Evolutionary conservation across 2,329 filamentous ascomycete genomes (phyloP).

Genomic region (Metarhizium humberi): DNA sequence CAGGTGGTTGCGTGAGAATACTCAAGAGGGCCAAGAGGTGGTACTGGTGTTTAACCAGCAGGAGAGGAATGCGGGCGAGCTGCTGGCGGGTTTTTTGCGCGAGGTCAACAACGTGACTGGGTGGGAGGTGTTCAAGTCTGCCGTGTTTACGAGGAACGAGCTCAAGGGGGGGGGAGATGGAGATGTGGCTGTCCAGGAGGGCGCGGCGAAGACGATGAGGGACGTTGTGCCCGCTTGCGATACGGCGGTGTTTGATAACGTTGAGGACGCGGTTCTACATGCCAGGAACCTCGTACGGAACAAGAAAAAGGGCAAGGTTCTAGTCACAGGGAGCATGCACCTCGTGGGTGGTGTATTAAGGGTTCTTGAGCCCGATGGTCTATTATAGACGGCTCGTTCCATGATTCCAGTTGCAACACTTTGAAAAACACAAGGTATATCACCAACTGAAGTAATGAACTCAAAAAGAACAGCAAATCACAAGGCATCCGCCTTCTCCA

Average conservation of each 20-base stretch:
- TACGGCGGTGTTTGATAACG: constrained; percentile 51
- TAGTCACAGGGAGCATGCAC: constrained; percentile 80
- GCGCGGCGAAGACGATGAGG: constrained; percentile 53
- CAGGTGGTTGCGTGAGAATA: constrained; percentile 59
- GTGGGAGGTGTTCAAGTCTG: constrained; percentile 53
- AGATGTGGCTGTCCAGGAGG: constrained; percentile 54
- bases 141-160: constrained; percentile 74
- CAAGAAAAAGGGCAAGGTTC: constrained; percentile 33
- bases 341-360: constrained; percentile 72
- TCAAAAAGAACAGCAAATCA: constrained; percentile 11
- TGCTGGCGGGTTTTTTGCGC: constrained; percentile 54
- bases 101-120: constrained; percentile 35
- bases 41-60: constrained; percentile 90
- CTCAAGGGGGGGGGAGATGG: constrained; percentile 13
- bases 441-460: not conserved
- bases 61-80: constrained; percentile 61
- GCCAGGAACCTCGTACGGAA: constrained; percentile 33
- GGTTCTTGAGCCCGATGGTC: constrained; percentile 47
- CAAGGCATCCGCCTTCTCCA: constrained; percentile 37
- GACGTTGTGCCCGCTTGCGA: constrained; percentile 36
- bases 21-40: constrained; percentile 22
- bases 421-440: not conserved
- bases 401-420: not conserved
- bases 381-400: constrained; percentile 16
- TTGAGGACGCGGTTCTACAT: constrained; percentile 58